A percentile compares a stretch with the other conserved stretches of the same genome.
Conservation (phyloP, 1,139 yeast genomes). For the Sugiyamaella pinicola region DNA sequence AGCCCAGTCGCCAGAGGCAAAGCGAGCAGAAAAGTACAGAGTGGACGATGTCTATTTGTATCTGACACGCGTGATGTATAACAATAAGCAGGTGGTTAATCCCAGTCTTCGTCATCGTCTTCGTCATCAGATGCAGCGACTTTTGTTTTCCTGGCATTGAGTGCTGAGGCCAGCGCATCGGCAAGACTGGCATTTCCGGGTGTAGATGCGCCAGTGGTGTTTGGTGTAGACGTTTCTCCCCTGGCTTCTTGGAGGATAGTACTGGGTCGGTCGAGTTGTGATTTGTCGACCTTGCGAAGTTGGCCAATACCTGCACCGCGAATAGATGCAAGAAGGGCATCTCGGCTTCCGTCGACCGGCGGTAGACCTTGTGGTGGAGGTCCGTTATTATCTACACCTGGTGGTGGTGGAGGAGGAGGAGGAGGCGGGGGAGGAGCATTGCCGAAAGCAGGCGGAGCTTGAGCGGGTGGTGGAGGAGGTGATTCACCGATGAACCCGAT, state of each 20-base stretch:
- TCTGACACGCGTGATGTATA: too few relatives aligned
- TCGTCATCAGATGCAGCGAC: conserved; percentile 87
- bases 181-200: conserved; percentile 67
- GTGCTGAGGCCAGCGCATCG: conserved; percentile 85
- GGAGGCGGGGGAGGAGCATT: conserved; percentile 43
- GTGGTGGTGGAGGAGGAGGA: conserved; percentile 47
- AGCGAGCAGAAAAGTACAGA: background rate
- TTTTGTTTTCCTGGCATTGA: conserved; percentile 76
- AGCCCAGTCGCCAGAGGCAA: too few relatives aligned
- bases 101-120: conserved; percentile 74
- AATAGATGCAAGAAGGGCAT: conserved; percentile 85
- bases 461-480: conserved; percentile 36
- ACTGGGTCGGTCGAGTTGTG: conserved; percentile 78
- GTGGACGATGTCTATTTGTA: background rate
- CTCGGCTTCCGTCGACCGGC: conserved; percentile 62
- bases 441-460: conserved; percentile 40
- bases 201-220: conserved; percentile 44
- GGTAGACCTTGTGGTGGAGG: conserved; percentile 43
- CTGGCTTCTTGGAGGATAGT: conserved; percentile 69
- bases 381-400: conserved; percentile 38
- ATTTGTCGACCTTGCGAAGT: conserved; percentile 76
- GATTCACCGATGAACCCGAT: conserved; percentile 35
- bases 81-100: conserved; percentile 22
- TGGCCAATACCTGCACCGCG: conserved; percentile 72
- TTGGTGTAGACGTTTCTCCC: conserved; percentile 53